Evolutionary conservation across 169 alveolate genomes (phyloP), one percentile per base, ranked within the genome.

Genomic region (Cryptosporidium bovis): DNA sequence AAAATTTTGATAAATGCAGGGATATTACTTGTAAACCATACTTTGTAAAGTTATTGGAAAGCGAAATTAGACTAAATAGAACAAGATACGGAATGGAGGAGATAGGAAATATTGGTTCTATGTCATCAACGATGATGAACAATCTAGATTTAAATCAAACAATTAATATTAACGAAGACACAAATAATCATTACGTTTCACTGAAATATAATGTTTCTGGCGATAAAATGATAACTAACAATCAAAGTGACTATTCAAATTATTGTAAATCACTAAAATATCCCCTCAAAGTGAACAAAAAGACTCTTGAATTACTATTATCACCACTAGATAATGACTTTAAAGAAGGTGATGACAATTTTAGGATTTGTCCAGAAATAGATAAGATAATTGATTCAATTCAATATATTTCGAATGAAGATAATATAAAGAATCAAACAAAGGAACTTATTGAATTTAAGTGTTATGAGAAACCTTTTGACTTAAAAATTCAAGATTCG

Each of bases 101-200:
- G 4, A 36, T 0, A 10, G 31, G 65, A 27, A 62, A 77, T 44
- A 40, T 77, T 15, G 87, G 87, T 16, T 56, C 71, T 2, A 77
- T 77, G 16, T 77, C 77, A 36, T 77, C 87, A 10, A 40, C 56
- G 87, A 51, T 77, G 13, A 77, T 77, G 87, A 60, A 34, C n/a
- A 77, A 77, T 36, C 18, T 77, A 20, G 87, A 77, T 7, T 27
- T 77, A 33, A 40, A 40, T 5, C 64, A 66, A 8, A 40, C 48
- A 24, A 24, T n/a, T 18, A 20, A n/a, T 12, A 29, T 2, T 34
- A 60, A 24, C 16, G 34, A 66, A 20, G 27, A 34, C 16, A 16
- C 27, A 2, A 15, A n/a, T 18, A 66, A 55, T 44, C 31, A 55
- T 6, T 71, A 65, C 12, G 67, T 60, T 60, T 77, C 77, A 20